Evolutionary conservation across 2,329 filamentous ascomycete genomes (phyloP), one percentile per base, ranked within the genome.

Genomic region (Cytospora paraplurivora): DNA sequence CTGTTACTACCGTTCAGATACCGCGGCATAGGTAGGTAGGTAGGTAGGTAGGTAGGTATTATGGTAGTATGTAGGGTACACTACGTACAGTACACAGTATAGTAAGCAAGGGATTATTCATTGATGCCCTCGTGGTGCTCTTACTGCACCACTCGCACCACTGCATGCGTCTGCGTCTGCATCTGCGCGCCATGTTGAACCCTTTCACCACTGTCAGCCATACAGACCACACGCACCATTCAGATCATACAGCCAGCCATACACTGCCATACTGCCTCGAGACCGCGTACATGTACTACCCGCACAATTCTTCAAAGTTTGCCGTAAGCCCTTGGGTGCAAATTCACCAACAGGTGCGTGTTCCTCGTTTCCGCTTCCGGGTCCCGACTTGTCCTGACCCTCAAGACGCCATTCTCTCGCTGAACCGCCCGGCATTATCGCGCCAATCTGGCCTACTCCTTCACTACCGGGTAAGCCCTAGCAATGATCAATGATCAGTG

Each of bases 311-410:
- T 15, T 15, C n/a, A 2, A n/a, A 7, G 15, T 17, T 17, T 11
- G 4, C 6, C 4, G 15, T 44, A 44, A 4, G 11, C n/a, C n/a
- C 10, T 21, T 6, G 11, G 44, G 27, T 49, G 33, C 35, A 55
- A 53, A 55, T 61, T 61, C 33, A 44, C 59, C 59, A 51, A 55
- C n/a, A 19, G 33, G 37, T 15, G 32, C 33, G 5, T 38, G 59
- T 52, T 53, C 51, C 55, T 61, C 59, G 38, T 61, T 55, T 61
- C 59, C 32, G 41, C 59, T 55, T 61, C 59, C 59, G 59, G 58
- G 38, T 17, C 37, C 27, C 51, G 38, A 53, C 12, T 47, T 47
- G 44, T 47, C 44, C n/a, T 47, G 44, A 19, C 19, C 44, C 44
- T n/a, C 44, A 47, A 19, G 44, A 21, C 44, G 44, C 44, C 44